These are phyloP conservation scores for Tulasnella sp. DNA, from an alignment of 768 basidiomycete genomes.

Conservation along the genomic window DNA sequence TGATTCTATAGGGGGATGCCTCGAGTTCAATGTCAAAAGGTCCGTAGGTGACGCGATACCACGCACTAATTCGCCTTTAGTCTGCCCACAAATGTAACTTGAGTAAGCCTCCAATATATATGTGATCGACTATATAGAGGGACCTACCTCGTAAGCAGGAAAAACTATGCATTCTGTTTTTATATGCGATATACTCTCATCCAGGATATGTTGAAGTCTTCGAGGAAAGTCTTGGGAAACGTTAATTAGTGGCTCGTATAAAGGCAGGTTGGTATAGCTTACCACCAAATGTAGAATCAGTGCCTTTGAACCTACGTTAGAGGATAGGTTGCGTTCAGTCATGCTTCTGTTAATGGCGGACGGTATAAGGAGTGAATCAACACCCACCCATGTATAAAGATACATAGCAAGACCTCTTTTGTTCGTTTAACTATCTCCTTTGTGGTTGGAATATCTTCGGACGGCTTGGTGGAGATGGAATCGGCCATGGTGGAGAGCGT, in stretches of 20 bases:
- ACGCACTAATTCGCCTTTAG: slow-evolving; percentile 77
- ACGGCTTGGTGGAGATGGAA: not conserved
- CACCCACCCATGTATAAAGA: slow-evolving; percentile 72
- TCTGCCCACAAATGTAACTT: slow-evolving; percentile 32
- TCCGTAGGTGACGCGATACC: not conserved
- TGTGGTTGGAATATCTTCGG: not conserved
- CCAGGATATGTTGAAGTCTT: slow-evolving; percentile 61
- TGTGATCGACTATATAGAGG: not conserved
- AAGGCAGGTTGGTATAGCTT: slow-evolving; percentile 5
- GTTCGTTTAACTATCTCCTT: not conserved
- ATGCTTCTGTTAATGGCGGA: not conserved
- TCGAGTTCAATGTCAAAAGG: not conserved
- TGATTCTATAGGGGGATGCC: slow-evolving; percentile 37
- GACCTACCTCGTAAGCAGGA: slow-evolving; percentile 70
- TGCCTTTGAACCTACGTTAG: slow-evolving; percentile 38
- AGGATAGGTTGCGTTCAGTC: slow-evolving; percentile 12
- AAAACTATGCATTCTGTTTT: slow-evolving; percentile 67
- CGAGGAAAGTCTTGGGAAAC: slow-evolving; percentile 48
- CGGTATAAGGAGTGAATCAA: not conserved
- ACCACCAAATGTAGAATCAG: slow-evolving; percentile 55
- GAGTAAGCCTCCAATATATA: not conserved
- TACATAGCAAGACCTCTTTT: slow-evolving; percentile 43
- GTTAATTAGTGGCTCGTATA: slow-evolving; percentile 26
- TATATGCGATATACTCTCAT: slow-evolving; percentile 44
- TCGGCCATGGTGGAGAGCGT: not conserved